Conservation (phyloP, 2,329 filamentous ascomycete species). For the Parafenestella ontariensis region DNA sequence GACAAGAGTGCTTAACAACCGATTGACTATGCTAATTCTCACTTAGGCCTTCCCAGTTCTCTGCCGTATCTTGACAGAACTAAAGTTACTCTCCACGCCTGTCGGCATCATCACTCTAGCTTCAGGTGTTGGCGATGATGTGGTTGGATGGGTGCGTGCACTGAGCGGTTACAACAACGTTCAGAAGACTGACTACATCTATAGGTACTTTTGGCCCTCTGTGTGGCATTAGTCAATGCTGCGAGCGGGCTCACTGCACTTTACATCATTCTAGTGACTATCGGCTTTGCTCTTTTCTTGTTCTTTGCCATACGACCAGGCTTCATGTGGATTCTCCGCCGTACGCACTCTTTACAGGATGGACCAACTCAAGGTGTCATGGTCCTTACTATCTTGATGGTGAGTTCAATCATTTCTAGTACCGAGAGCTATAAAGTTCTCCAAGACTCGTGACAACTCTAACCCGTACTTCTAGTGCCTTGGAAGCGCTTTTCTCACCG, state of each 20-base stretch:
- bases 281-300: slow-evolving; percentile 78
- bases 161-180: no score
- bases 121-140: slow-evolving; percentile 92
- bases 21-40: no score
- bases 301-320: slow-evolving; percentile 72
- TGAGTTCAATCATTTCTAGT: no score
- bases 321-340: slow-evolving; percentile 74
- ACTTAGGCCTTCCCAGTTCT: slow-evolving; percentile 86
- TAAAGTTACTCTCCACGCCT: slow-evolving; percentile 79
- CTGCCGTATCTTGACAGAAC: slow-evolving; percentile 87
- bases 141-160: slow-evolving; percentile 83
- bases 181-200: no score
- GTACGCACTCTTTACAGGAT: slow-evolving; percentile 78
- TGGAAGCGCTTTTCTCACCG: slow-evolving; percentile 87
- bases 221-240: slow-evolving; percentile 88
- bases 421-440: no score
- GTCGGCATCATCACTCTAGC: slow-evolving; percentile 87
- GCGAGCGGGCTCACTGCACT: slow-evolving; percentile 79
- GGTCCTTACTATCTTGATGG: slow-evolving; percentile 77
- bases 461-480: no score
- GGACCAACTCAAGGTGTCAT: slow-evolving; percentile 86
- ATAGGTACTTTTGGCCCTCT: slow-evolving; percentile 90
- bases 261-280: slow-evolving; percentile 76
- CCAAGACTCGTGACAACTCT: no score
- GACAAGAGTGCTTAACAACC: no score